Conservation (phyloP, 73 alveolate species). For the Effrenium voratum region DNA sequence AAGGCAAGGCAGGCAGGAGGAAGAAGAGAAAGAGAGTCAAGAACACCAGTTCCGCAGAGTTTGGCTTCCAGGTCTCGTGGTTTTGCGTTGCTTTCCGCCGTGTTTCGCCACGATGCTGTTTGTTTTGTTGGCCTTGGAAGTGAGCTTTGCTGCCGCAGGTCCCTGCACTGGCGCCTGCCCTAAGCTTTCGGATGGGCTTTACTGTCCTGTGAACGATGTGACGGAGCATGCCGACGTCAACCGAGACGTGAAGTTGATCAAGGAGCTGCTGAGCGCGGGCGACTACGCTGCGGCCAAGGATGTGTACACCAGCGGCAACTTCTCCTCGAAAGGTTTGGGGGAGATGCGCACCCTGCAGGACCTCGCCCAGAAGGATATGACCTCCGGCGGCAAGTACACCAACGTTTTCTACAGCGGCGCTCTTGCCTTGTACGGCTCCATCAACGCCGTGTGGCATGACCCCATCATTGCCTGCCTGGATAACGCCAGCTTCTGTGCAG, state of each 20-base stretch:
- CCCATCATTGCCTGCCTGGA: slow-evolving; percentile 48
- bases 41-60: neutral
- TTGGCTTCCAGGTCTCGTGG: no score
- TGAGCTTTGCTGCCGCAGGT: neutral
- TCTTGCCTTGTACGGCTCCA: slow-evolving; percentile 8
- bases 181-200: neutral
- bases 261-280: neutral
- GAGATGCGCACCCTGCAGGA: slow-evolving; percentile 56
- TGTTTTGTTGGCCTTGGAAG: neutral
- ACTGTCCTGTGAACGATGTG: slow-evolving; percentile 59
- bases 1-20: neutral
- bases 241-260: slow-evolving; percentile 23
- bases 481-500: slow-evolving; percentile 21
- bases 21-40: neutral
- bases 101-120: no score
- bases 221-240: slow-evolving; percentile 71
- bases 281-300: slow-evolving; percentile 51
- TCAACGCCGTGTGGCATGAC: slow-evolving; percentile 47
- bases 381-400: slow-evolving; percentile 40
- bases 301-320: slow-evolving; percentile 38
- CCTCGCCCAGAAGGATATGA: slow-evolving; percentile 75
- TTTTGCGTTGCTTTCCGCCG: no score
- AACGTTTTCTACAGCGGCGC: slow-evolving; percentile 56
- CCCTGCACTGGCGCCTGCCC: neutral
- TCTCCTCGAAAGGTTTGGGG: slow-evolving; percentile 42